These are phyloP conservation scores for Sugiyamaella xylanicola DNA, from an alignment of 1,139 yeast genomes.

Conservation along the genomic window DNA sequence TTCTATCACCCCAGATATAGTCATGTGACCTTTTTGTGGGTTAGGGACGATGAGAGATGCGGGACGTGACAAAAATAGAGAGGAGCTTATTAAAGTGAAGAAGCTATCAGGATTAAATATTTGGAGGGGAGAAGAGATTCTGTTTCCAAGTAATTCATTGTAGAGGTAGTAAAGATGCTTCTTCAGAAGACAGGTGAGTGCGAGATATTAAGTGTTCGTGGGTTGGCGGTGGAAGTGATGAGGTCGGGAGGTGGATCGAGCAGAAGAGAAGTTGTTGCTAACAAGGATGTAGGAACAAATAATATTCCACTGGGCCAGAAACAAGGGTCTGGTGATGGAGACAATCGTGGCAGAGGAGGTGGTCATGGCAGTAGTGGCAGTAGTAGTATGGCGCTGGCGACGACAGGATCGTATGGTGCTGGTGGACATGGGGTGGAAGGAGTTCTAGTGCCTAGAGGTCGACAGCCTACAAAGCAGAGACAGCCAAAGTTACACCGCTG, in stretches of 20 bases:
- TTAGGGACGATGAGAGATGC: too few species aligned
- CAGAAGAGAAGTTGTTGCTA: conserved; percentile 1
- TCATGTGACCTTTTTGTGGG: too few species aligned
- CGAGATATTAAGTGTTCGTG: not conserved
- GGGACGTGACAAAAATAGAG: too few species aligned
- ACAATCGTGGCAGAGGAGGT: conserved; percentile 21
- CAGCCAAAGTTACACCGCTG: conserved; percentile 37
- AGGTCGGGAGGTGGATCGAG: too few species aligned
- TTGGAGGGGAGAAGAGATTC: not conserved
- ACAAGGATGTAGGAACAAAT: conserved; percentile 33
- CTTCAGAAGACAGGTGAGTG: conserved; percentile 12
- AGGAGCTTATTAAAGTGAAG: too few species aligned
- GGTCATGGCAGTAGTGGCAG: conserved; percentile 20
- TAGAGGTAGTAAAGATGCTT: not conserved
- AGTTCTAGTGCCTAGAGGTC: conserved; percentile 12
- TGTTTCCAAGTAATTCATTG: not conserved
- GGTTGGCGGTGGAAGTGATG: too few species aligned
- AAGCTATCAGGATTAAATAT: too few species aligned
- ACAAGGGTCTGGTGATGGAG: conserved; percentile 25
- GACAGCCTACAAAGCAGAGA: conserved; percentile 15
- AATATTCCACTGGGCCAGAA: conserved; percentile 37
- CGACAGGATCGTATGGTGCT: conserved; percentile 7
- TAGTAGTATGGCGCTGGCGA: conserved; percentile 3
- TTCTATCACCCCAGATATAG: too few species aligned
- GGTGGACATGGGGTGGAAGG: conserved; percentile 7